These are phyloP conservation scores for Pythium phragmitis DNA, from an alignment of 352 stramenopile genomes.

Conservation along the genomic window DNA sequence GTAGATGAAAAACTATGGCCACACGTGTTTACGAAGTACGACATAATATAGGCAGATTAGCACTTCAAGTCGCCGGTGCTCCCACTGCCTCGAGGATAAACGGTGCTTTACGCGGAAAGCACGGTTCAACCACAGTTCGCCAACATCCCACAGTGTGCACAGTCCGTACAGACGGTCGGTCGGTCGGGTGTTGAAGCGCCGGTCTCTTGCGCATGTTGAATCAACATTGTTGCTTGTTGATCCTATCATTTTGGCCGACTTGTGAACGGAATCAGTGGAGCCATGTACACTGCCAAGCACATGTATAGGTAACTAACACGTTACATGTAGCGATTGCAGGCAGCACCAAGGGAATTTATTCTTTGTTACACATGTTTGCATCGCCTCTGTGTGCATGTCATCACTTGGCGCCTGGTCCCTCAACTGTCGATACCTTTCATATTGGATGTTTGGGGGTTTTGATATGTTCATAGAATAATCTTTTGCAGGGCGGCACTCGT, in stretches of 20 bases:
- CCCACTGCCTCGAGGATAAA: background rate
- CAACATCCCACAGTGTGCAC: slow-evolving; percentile 3
- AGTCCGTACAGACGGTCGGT: background rate
- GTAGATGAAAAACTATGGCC: slow-evolving; percentile 4
- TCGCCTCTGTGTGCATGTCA: background rate
- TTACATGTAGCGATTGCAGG: background rate
- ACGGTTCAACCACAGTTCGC: background rate
- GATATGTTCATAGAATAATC: too few relatives aligned
- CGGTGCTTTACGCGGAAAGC: background rate
- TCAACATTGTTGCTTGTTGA: background rate
- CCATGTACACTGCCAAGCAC: slow-evolving; percentile 1
- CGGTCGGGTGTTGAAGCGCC: background rate
- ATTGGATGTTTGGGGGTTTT: too few relatives aligned
- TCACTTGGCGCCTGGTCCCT: slow-evolving; percentile 4
- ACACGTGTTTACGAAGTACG: background rate
- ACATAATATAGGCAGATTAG: background rate
- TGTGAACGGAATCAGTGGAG: background rate
- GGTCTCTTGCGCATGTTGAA: background rate
- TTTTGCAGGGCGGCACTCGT: background rate
- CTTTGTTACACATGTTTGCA: background rate
- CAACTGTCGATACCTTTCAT: slow-evolving; percentile 10
- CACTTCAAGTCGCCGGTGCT: slow-evolving; percentile 7
- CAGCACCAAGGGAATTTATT: slow-evolving; percentile 8
- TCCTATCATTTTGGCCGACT: background rate
- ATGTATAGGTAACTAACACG: too few relatives aligned